phyloP scores from a whole-genome alignment of 108 stramenopile genomes.

The Mayamaea pseudoterrestris region DNA sequence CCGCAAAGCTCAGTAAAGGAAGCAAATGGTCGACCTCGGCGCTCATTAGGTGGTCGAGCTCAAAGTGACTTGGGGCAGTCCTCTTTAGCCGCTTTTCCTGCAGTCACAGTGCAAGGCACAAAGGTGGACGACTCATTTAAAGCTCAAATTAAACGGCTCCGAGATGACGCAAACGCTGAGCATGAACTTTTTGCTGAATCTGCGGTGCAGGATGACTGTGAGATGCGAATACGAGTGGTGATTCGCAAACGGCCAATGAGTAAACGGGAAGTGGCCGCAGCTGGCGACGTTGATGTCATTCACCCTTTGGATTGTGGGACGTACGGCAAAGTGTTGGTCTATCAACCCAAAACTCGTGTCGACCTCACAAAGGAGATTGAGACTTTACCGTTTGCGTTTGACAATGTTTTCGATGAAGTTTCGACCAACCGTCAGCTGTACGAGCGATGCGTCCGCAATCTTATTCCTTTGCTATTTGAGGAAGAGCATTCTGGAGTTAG shows the following conservation, averaged over 20 bases:
- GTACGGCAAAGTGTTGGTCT: constrained; percentile 77
- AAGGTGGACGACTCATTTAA: constrained; percentile 37
- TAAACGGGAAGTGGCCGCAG: constrained; percentile 32
- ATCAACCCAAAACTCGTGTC: constrained; percentile 92
- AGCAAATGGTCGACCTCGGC: too few relatives aligned
- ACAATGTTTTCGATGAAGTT: constrained; percentile 84
- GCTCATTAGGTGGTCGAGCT: too few relatives aligned
- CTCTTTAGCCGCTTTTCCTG: too few relatives aligned
- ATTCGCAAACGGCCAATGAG: constrained; percentile 84
- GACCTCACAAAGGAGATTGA: constrained; percentile 97
- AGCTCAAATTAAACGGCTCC: constrained; percentile 34
- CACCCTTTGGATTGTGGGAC: constrained; percentile 59
- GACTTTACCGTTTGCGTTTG: constrained; percentile 86
- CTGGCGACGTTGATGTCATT: constrained; percentile 72
- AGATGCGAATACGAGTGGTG: constrained; percentile 80
- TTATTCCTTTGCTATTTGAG: constrained; percentile 81
- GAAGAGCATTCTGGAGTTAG: constrained; percentile 86
- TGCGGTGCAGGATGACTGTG: constrained; percentile 30
- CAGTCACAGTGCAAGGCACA: constrained; percentile 1
- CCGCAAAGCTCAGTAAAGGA: too few relatives aligned
- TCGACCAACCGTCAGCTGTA: constrained; percentile 74
- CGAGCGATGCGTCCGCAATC: constrained; percentile 51
- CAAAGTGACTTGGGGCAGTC: too few relatives aligned
- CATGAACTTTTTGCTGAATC: constrained; percentile 31
- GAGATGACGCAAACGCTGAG: constrained; percentile 41